Percentiles rank a stretch among this genome's conserved stretches.
These are phyloP conservation scores for Sambucus nigra DNA, from an alignment of 129 eudicot genomes.

Conservation along the genomic window DNA sequence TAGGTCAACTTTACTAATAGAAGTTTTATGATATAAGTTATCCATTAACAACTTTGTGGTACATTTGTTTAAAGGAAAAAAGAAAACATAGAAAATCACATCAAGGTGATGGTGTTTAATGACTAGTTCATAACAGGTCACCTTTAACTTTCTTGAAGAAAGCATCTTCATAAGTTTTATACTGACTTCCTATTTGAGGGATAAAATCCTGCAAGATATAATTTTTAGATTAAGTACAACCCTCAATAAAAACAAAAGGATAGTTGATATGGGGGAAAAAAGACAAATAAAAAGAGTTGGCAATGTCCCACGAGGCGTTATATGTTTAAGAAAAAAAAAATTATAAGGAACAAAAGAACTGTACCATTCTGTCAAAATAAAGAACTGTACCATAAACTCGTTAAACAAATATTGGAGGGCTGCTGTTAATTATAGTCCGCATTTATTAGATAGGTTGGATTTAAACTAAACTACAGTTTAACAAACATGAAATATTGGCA, in stretches of 20 bases:
- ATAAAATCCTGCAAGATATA: constrained; percentile 53
- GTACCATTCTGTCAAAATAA: too few relatives aligned
- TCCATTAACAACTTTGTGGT: constrained; percentile 4
- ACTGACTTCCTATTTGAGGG: constrained; percentile 39
- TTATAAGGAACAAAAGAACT: too few relatives aligned
- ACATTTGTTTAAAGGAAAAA: neutral
- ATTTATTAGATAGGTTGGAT: too few relatives aligned
- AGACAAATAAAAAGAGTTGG: too few relatives aligned
- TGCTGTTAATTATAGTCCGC: too few relatives aligned
- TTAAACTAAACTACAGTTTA: neutral
- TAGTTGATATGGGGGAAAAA: neutral
- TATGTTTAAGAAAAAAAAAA: too few relatives aligned
- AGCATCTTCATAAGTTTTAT: constrained; percentile 56
- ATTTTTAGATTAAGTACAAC: constrained; percentile 1
- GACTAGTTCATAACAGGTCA: constrained; percentile 11
- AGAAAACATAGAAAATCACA: neutral
- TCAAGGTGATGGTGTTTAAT: neutral
- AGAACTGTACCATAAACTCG: too few relatives aligned
- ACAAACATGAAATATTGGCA: neutral
- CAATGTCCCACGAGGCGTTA: too few relatives aligned
- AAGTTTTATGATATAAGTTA: neutral
- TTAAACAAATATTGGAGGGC: too few relatives aligned
- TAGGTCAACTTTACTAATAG: neutral
- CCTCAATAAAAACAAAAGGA: neutral
- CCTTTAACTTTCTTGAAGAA: constrained; percentile 62